These are phyloP conservation scores for Cryphonectria carpinicola DNA, from an alignment of 2,329 filamentous ascomycete genomes.

Conservation along the genomic window DNA sequence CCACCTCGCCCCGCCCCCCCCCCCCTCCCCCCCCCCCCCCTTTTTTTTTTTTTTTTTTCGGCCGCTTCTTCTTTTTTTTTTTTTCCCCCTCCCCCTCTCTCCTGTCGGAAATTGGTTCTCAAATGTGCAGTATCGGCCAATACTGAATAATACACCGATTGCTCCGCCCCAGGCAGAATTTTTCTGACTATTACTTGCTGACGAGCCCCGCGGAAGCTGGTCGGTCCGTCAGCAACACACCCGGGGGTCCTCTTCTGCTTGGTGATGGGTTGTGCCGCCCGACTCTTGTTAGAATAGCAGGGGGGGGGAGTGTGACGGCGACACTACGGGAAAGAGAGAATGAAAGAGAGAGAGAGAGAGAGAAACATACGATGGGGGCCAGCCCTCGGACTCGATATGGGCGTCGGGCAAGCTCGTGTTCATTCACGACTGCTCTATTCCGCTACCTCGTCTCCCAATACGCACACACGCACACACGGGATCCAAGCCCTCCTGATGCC, in stretches of 20 bases:
- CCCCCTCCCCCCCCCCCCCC: neutral
- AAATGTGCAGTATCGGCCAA: neutral
- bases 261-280: neutral
- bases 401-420: neutral
- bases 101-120: neutral
- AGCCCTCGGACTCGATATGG: neutral
- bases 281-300: neutral
- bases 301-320: too few relatives aligned
- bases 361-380: neutral
- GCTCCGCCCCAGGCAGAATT: conserved; percentile 13
- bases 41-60: too few relatives aligned
- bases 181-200: neutral
- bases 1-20: neutral
- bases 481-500: neutral
- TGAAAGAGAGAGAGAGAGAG: too few relatives aligned
- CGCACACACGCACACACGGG: neutral
- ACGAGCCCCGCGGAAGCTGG: neutral
- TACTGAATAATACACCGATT: neutral
- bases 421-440: neutral
- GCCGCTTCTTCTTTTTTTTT: neutral
- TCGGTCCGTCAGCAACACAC: neutral
- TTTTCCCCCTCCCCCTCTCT: neutral
- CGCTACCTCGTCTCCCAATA: neutral
- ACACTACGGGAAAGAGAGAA: neutral
- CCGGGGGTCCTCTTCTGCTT: neutral